These are phyloP conservation scores for Oidiodendron maius DNA, from an alignment of 495 filamentous ascomycete genomes.

Conservation along the genomic window DNA sequence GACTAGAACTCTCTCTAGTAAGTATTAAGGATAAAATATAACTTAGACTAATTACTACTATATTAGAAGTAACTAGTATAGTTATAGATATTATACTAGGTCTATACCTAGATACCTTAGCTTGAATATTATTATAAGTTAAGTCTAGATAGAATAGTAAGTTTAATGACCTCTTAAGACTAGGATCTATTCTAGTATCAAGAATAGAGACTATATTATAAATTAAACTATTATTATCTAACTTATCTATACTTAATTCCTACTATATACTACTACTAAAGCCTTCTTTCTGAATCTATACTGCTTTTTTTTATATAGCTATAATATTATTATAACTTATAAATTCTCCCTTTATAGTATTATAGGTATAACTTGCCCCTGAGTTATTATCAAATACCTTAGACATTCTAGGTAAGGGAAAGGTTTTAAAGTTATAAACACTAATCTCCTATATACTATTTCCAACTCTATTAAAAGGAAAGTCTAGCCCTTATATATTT, in stretches of 20 bases:
- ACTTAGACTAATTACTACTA: not conserved
- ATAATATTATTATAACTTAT: conserved; percentile 71
- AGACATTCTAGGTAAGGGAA: conserved; percentile 42
- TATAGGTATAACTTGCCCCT: conserved; percentile 66
- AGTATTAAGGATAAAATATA: not conserved
- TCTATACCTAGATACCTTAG: not conserved
- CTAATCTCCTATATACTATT: conserved; percentile 73
- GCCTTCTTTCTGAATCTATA: conserved; percentile 54
- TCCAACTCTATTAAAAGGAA: conserved; percentile 62
- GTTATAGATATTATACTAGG: not conserved
- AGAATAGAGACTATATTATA: conserved; percentile 38
- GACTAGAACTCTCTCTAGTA: not conserved
- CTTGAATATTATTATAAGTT: conserved; percentile 4
- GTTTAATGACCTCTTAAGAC: not conserved
- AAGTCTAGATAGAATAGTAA: conserved; percentile 2
- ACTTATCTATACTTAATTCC: conserved; percentile 79
- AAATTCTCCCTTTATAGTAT: conserved; percentile 49
- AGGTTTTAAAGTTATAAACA: conserved; percentile 78
- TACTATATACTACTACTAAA: conserved; percentile 94
- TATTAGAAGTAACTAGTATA: not conserved
- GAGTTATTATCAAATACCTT: conserved; percentile 41
- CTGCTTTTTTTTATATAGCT: conserved; percentile 59
- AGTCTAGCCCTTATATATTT: conserved; percentile 65
- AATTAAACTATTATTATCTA: conserved; percentile 59
- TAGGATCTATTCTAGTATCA: not conserved